Evolutionary conservation across 257 asterid species (phyloP), one percentile per base, ranked within the genome.

Genomic region (Lycium barbarum): DNA sequence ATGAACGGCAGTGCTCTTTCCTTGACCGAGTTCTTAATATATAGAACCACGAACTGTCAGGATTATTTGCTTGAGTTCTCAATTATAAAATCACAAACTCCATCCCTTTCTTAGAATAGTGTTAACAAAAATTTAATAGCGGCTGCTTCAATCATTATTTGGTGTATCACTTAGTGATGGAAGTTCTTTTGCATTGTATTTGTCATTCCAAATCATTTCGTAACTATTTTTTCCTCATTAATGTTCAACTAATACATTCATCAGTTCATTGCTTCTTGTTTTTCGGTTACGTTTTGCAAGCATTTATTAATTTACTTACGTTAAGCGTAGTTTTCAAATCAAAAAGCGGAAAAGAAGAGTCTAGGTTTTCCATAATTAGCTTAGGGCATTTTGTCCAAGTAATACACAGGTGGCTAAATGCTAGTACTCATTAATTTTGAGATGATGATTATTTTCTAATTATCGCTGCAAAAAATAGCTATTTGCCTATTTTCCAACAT

Each of bases 211-310:
- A 67, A 35, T 67, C 22, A 35, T 67, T 35, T 67, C 12, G 20
- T 67, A 35, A 14, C 12, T 67, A n/a, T 47, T 35, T 20, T 4
- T 67, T 35, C 9, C 13, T 67, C 10, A 67, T 35, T 67, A 66
- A 66, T 6, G 45, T 66, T 66, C 38, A 33, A 12, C 73, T 26
- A 33, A 12, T 66, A 33, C 73, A 66, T 6, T 26, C 33, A 26
- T 66, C n/a, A 33, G 73, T 13, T 66, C 73, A 66, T 66, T 33
- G n/a, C 73, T 66, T 66, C 47, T 66, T 66, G 10, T 66, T 65
- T 65, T 65, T 65, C 43, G 43, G 9, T 65, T 65, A 65, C 43
- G 13, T 3, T 65, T 33, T 11, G 43, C 15, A 66, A 66, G 47
- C 10, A 13, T 66, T 66, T 66, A 33, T 38, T 66, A 13, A 66